Conservation (phyloP, 2,329 filamentous ascomycete species). For the Geosmithia morbida region DNA sequence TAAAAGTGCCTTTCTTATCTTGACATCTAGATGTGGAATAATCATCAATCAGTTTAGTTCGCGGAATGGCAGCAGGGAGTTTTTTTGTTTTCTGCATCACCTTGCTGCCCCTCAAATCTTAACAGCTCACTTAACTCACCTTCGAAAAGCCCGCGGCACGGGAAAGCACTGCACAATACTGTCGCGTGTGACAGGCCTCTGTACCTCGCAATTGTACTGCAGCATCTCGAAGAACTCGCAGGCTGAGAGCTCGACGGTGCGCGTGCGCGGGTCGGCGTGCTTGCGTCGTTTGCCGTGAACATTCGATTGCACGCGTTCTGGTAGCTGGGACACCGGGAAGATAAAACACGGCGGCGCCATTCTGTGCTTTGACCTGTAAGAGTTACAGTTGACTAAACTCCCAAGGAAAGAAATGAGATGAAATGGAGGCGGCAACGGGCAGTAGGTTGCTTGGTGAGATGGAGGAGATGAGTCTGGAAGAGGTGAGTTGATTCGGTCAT, state of each 20-base stretch:
- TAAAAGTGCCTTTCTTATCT: constrained; percentile 41
- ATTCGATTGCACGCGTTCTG: constrained; percentile 31
- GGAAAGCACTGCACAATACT: constrained; percentile 40
- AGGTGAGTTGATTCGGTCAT: constrained; percentile 27
- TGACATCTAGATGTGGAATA: constrained; percentile 30
- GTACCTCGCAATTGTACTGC: constrained; percentile 46
- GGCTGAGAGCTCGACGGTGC: constrained; percentile 32
- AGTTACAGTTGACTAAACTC: neutral
- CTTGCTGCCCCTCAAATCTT: neutral
- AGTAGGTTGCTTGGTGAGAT: constrained; percentile 36
- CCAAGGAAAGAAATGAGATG: neutral
- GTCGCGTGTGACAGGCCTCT: constrained; percentile 26
- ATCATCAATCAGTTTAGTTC: constrained; percentile 1
- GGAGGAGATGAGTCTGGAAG: constrained; percentile 41
- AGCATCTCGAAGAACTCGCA: constrained; percentile 44
- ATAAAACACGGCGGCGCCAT: constrained; percentile 46
- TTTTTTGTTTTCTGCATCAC: neutral
- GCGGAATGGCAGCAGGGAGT: neutral
- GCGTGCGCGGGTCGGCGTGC: constrained; percentile 16
- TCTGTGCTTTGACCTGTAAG: neutral
- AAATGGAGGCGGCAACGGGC: constrained; percentile 28
- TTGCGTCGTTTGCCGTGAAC: constrained; percentile 38
- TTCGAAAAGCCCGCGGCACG: constrained; percentile 44
- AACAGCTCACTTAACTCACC: constrained; percentile 24
- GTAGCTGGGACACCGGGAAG: constrained; percentile 38